Evolutionary conservation across 106 monocot genomes (phyloP), one percentile per base, ranked within the genome.

Genomic region (Dioscorea zingiberensis): DNA sequence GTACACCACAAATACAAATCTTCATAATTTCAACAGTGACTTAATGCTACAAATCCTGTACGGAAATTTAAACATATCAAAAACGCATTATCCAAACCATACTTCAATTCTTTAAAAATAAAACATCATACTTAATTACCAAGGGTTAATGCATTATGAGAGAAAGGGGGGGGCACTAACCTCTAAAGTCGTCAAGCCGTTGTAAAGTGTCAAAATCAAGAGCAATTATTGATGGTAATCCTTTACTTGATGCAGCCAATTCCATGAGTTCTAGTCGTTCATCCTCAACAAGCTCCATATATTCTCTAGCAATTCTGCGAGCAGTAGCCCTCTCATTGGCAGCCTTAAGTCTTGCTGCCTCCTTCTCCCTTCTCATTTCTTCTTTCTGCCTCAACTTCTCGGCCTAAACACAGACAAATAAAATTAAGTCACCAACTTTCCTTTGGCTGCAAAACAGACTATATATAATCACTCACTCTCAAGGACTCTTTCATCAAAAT

Each of bases 181-280:
- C 87, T 81, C 81, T 76, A 49, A 86, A 88, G 24, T 67, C 51
- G 71, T 98, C 71, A 60, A 98, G 86, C 27, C 84, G 78, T 48
- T 88, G 76, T 65, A 98, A 57, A 25, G 84, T 84, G 25, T 93
- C 92, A 73, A 77, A 75, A 49, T 98, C 97, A 23, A 98, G 86
- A 62, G 76, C 47, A 24, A 85, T 69, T 78, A 92, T 86, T 48
- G 97, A 89, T 9, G 85, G 64, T 21, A 97, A 77, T 38, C 84
- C 88, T 71, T 92, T 98, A 55, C 75, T 81, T 28, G 74, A 70
- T 56, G 97, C 81, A 74, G 92, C 92, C 59, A 98, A 68, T 60
- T 98, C 97, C 97, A 98, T 98, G 48, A 98, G 83, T 73, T 98
- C 97, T 64, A 98, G 81, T 4, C 92, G 85, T 32, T 98, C 97